Evolutionary conservation across 2,329 filamentous ascomycete genomes (phyloP).

Genomic region (Aspergillus terreus): DNA sequence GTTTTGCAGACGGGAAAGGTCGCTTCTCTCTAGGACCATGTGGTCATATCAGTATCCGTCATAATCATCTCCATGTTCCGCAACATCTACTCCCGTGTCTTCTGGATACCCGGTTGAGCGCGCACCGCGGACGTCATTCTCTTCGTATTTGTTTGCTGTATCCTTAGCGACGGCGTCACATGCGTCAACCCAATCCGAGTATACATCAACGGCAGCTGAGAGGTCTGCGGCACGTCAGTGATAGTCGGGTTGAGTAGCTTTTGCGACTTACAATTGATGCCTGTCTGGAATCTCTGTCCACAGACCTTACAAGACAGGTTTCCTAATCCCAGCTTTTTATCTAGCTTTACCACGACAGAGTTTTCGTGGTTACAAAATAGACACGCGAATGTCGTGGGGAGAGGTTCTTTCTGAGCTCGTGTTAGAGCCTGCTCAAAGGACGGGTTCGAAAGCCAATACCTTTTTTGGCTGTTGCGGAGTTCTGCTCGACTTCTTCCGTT

Average conservation of each 20-base stretch:
- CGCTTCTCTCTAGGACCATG: background rate
- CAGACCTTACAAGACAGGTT: slow-evolving; percentile 87
- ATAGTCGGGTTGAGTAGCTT: background rate
- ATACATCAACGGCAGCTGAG: slow-evolving; percentile 88
- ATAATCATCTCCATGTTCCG: slow-evolving; percentile 17
- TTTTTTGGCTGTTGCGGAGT: slow-evolving; percentile 80
- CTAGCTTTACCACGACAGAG: slow-evolving; percentile 82
- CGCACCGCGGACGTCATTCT: slow-evolving; percentile 13
- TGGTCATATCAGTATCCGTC: slow-evolving; percentile 27
- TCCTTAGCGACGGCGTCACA: slow-evolving; percentile 69
- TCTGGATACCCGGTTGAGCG: slow-evolving; percentile 16
- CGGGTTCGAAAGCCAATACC: slow-evolving; percentile 44
- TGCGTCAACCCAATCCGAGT: slow-evolving; percentile 98
- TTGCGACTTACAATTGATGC: slow-evolving; percentile 73
- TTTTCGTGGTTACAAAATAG: slow-evolving; percentile 99
- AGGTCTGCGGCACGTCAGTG: slow-evolving; percentile 58
- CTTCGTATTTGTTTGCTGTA: slow-evolving; percentile 40
- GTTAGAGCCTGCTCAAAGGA: slow-evolving; percentile 9
- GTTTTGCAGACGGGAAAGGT: too few species aligned
- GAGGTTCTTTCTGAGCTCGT: slow-evolving; percentile 40
- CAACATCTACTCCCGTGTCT: slow-evolving; percentile 14
- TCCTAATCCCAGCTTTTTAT: slow-evolving; percentile 87
- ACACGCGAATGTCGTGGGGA: slow-evolving; percentile 81
- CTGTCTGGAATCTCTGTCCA: slow-evolving; percentile 87
- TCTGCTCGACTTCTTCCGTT: slow-evolving; percentile 81